phyloP scores from a whole-genome alignment of 2,329 filamentous ascomycete species.

The Thelonectria blattea region DNA sequence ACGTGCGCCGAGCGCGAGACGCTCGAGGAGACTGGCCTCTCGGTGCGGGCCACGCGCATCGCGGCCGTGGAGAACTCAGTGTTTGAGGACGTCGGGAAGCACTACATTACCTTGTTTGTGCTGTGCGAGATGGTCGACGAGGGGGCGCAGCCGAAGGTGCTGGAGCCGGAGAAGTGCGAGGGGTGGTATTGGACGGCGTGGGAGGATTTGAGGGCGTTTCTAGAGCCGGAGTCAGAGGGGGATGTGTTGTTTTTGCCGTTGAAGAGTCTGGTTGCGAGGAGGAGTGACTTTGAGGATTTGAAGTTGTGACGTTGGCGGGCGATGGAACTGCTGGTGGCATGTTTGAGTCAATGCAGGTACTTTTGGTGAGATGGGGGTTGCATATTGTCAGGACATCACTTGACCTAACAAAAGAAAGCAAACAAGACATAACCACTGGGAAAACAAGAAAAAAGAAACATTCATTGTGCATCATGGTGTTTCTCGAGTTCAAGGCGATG shows the following conservation, averaged over 20 bases:
- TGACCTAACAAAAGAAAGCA: background rate
- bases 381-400: too few relatives aligned
- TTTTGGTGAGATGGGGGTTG: background rate
- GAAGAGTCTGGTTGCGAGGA: conserved; percentile 39
- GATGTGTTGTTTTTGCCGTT: conserved; percentile 43
- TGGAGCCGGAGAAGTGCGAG: conserved; percentile 59
- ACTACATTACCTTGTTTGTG: conserved; percentile 79
- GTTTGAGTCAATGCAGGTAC: too few relatives aligned
- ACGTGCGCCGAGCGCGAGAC: conserved; percentile 71
- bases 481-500: background rate
- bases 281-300: conserved; percentile 29
- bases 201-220: conserved; percentile 47
- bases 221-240: conserved; percentile 21
- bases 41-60: conserved; percentile 58
- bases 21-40: conserved; percentile 72
- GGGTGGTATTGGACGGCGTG: conserved; percentile 57
- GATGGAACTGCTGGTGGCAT: background rate
- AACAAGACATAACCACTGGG: background rate
- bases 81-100: conserved; percentile 64
- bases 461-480: background rate
- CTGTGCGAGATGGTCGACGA: conserved; percentile 56
- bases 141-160: conserved; percentile 53
- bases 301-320: conserved; percentile 8
- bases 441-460: background rate
- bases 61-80: conserved; percentile 71